Conservation (phyloP, 805 yeast species). For the Starmerella ratchasimensis region DNA sequence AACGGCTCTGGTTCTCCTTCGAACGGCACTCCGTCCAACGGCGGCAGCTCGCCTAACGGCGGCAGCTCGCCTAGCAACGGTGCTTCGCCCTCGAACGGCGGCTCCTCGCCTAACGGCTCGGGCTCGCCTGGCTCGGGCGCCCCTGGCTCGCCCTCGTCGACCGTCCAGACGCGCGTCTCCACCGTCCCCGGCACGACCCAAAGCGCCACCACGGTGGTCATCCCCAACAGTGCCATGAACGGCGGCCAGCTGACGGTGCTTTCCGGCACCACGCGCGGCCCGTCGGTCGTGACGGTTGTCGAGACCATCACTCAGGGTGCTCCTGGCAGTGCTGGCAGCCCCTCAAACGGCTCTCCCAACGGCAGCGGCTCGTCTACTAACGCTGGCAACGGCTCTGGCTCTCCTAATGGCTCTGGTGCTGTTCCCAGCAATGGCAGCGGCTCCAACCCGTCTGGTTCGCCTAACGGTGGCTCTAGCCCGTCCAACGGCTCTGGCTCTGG, state of each 20-base stretch:
- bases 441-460: too few relatives aligned
- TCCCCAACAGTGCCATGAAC: background rate
- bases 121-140: too few relatives aligned
- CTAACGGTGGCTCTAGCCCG: background rate
- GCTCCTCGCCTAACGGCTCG: conserved; percentile 1
- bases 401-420: too few relatives aligned
- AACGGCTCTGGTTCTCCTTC: background rate
- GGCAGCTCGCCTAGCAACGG: too few relatives aligned
- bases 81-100: too few relatives aligned
- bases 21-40: background rate
- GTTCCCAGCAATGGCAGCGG: too few relatives aligned
- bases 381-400: too few relatives aligned
- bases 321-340: background rate
- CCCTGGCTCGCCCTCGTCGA: background rate
- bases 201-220: background rate
- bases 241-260: background rate
- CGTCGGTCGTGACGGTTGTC: conserved; percentile 3
- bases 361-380: too few relatives aligned
- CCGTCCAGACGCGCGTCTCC: background rate
- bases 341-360: background rate
- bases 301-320: conserved; percentile 1
- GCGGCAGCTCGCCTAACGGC: background rate
- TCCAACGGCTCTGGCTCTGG: too few relatives aligned
- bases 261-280: conserved; percentile 1
- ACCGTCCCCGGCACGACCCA: background rate